Conservation (phyloP, 2,329 filamentous ascomycete species). For the Penicillium vulpinum region DNA sequence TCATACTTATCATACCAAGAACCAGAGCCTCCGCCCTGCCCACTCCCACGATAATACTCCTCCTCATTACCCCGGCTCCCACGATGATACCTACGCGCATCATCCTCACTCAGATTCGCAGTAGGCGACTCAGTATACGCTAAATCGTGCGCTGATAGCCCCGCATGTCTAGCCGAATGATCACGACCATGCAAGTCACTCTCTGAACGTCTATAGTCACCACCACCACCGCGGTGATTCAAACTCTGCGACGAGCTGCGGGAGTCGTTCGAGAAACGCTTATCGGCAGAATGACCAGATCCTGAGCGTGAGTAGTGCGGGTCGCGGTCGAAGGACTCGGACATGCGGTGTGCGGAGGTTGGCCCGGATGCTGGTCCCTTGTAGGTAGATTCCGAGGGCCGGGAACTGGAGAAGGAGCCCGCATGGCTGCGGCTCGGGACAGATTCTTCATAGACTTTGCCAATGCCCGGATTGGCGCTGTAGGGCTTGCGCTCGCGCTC, state of each 20-base stretch:
- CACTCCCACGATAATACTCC: constrained; percentile 40
- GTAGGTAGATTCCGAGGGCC: constrained; percentile 53
- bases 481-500: constrained; percentile 69
- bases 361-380: constrained; percentile 37
- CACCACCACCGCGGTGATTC: constrained; percentile 12
- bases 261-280: constrained; percentile 20
- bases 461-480: constrained; percentile 57
- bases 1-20: constrained; percentile 25
- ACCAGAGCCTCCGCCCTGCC: constrained; percentile 28
- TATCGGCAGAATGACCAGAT: neutral
- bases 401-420: constrained; percentile 39
- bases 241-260: constrained; percentile 38
- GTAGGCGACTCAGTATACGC: constrained; percentile 26
- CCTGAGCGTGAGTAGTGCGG: constrained; percentile 25
- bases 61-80: constrained; percentile 36
- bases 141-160: constrained; percentile 24
- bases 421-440: constrained; percentile 21
- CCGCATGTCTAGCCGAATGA: constrained; percentile 20
- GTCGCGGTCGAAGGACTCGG: constrained; percentile 47
- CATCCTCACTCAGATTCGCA: constrained; percentile 25
- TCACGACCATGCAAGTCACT: constrained; percentile 33
- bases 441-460: constrained; percentile 56
- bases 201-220: constrained; percentile 40
- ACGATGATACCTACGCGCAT: constrained; percentile 27
- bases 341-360: constrained; percentile 61